Evolutionary conservation across 768 basidiomycete species (phyloP).

Genomic region (Leccinellum albellum): DNA sequence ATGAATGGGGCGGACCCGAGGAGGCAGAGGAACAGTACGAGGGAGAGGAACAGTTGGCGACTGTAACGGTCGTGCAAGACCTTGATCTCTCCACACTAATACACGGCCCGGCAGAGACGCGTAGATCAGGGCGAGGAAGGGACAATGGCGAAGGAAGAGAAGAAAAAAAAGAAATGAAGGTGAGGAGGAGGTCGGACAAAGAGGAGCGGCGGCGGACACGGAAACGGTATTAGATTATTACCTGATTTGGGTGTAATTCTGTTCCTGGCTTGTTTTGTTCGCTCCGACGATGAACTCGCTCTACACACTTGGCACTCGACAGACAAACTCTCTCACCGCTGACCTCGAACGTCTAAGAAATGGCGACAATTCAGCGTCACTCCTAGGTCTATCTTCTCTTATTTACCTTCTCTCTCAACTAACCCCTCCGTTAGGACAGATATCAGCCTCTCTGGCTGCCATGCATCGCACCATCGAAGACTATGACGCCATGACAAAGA

Average conservation of each 20-base stretch:
- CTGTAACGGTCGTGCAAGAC: conserved; percentile 89
- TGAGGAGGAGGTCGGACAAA: conserved; percentile 28
- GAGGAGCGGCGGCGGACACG: conserved; percentile 63
- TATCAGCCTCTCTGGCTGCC: conserved; percentile 94
- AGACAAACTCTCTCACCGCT: conserved; percentile 82
- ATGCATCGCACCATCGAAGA: conserved; percentile 95
- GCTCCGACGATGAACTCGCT: conserved; percentile 80
- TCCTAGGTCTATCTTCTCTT: conserved; percentile 65
- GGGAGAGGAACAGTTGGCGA: conserved; percentile 80
- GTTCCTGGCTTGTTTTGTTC: conserved; percentile 2
- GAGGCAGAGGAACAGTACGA: conserved; percentile 67
- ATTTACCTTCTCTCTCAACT: not conserved
- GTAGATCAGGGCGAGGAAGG: not conserved
- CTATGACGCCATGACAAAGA: conserved; percentile 93
- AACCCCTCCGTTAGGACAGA: conserved; percentile 70
- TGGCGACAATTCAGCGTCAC: conserved; percentile 76
- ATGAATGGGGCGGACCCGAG: conserved; percentile 41
- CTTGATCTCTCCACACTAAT: conserved; percentile 71
- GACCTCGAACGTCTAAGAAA: conserved; percentile 81
- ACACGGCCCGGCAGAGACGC: conserved; percentile 37
- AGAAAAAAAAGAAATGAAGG: not conserved
- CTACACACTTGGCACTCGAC: conserved; percentile 89
- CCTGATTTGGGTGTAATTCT: not conserved
- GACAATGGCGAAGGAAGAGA: no score
- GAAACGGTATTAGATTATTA: conserved; percentile 46